Evolutionary conservation across 208 protist genomes (phyloP), one percentile per base, ranked within the genome.

Genomic region (Wallacemonas sp.): DNA sequence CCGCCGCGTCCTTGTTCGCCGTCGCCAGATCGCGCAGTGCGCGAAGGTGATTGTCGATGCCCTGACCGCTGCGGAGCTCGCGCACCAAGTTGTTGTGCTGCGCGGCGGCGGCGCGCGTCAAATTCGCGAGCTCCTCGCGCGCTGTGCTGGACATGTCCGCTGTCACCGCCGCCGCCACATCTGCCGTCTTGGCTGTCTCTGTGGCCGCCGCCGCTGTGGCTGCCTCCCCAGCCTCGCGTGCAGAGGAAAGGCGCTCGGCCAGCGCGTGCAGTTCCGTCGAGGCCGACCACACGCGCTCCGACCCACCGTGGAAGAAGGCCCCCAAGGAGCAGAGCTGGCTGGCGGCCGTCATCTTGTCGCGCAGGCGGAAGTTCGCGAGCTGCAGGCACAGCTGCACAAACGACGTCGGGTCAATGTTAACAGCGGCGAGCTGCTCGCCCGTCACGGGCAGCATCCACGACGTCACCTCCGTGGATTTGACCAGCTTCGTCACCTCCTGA

Each of bases 341-440:
- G 8, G 88, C 88, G 4, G 84, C 67, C 41, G 69, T 81, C 18
- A 97, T 78, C 52, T 78, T 79, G 36, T 86, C 89, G 48, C 87
- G 89, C 44, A 85, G 67, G 44, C 79, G 79, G 69, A 89, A 84
- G 72, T 86, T 86, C 3, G 92, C 91, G 41, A 97, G 67, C 46
- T 97, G 92, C 44, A 98, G 70, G 50, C 77, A 87, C 70, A 96
- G 81, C 73, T 98, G 92, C 8, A 92, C 81, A 75, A 97, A 97
- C 0, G 88, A 87, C 48, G 93, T 89, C 12, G 86, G 71, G 36
- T 77, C 69, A 20, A 89, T 64, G 32, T 73, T 69, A n/a, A 82
- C 41, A 44, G 74, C 52, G 18, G 74, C 66, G 22, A 97, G 64
- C 38, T 83, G 61, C 8, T 46, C 48, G 36, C 48, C 59, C 38